Base-by-base conservation (phyloP, 169 alveolate genomes). In the Plasmodium billcollinsi region DNA sequence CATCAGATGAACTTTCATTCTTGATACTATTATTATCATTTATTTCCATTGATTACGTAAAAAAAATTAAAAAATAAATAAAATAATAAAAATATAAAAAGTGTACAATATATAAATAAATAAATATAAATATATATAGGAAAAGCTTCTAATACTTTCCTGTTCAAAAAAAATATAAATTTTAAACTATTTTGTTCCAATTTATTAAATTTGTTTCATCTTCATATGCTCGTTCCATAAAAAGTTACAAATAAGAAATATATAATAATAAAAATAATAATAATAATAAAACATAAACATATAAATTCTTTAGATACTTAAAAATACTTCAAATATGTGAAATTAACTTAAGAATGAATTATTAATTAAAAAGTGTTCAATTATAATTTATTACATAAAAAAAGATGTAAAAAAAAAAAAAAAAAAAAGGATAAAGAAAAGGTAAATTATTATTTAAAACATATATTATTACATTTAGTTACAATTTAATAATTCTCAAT, bases 1-100 rank as follows among this genome's bases (percentile, higher is more conserved):
- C 90, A 33, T 80, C 90, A 4, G 90, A 80, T 11, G 90, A 69
- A 45, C 45, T 56, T 2, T 43, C 56, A 69, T 67, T 65, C n/a
- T 24, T 11, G 24, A 7, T 43, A 39, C 56, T 15, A 14, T 21
- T 39, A 50, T 80, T 70, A 15, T 58, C 90, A 52, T 39, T 70
- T 72, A 26, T 69, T 47, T 70, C 83, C 90, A 80, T 80, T 54
- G 20, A 18, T 65, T 20, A 47, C 54, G 39, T n/a, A 52, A 74
- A 61, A 39, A 18, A 62, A 9, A 62, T 26, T 21, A 72, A 21
- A 72, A 72, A 72, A 11, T 20, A 72, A 20, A 45, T 11, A 18
- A 72, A 72, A 72, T 3, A 56, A 56, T 56, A n/a, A 52, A n/a
- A 52, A n/a, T 56, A 1, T 56, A 15, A 56, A 56, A 56, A 12